Evolutionary conservation across 2,329 filamentous ascomycete genomes (phyloP), one percentile per base, ranked within the genome.

Genomic region (Cladosporium velox): DNA sequence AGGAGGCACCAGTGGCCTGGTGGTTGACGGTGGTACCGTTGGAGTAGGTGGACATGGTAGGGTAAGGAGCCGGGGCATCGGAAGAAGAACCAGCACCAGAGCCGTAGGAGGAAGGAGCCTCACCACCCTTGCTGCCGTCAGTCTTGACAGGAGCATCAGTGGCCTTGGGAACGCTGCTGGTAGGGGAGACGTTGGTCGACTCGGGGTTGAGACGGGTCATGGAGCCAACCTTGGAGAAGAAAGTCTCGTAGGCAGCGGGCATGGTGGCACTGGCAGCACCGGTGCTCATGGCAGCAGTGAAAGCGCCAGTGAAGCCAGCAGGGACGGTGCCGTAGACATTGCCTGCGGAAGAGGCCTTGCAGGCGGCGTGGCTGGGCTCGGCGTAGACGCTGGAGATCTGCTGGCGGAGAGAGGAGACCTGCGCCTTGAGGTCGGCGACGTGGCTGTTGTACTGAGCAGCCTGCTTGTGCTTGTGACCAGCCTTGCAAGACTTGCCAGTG

Each of bases 391-490:
- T 64, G 49, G 35, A 54, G 21, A 64, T 38, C 51, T 64, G 32
- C 15, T 41, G 26, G 51, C 61, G 61, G 61, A 64, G 61, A 12
- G 61, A 64, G 28, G 61, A 64, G 61, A 44, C 61, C 61, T 64
- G 61, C 24, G 47, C 61, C 49, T 52, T 52, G 5, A 64, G n/a
- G 21, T 54, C 32, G 35, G 61, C 61, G 61, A 64, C 35, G 35
- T 64, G 61, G 51, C 47, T 32, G 61, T 24, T 30, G 47, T 49
- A 10, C 38, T 61, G 38, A 10, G 34, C 30, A 7, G 35, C 14
- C 26, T 26, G 28, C 32, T 51, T 28, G 44, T 62, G 49, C 44
- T 62, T 49, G 35, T 24, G 15, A 2, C 15, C 15, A 10, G 59
- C 59, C 44, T 51, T 51, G 59, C 59, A 62, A 24, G 59, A 30